phyloP scores from a whole-genome alignment of 805 yeast species.

The Jamesozyma hellenica region DNA sequence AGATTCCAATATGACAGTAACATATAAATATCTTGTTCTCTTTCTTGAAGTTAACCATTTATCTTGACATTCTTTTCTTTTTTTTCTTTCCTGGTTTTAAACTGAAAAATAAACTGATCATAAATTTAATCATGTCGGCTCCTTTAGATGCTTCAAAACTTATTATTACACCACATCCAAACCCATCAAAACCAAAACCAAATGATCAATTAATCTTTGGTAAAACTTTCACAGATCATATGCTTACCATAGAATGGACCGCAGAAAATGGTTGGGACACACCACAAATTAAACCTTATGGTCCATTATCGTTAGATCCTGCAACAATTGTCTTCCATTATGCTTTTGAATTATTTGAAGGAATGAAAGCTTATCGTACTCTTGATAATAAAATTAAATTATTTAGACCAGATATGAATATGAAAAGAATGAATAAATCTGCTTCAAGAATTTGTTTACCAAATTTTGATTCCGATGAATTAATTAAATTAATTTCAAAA shows the following conservation, averaged over 20 bases:
- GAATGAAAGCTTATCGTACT: slow-evolving; percentile 79
- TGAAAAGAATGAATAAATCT: slow-evolving; percentile 83
- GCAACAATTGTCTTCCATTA: slow-evolving; percentile 86
- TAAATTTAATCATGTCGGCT: slow-evolving; percentile 19
- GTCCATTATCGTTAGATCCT: slow-evolving; percentile 67
- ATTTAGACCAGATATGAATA: slow-evolving; percentile 85
- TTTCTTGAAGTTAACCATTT: too few species aligned
- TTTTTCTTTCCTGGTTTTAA: too few species aligned
- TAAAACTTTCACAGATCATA: slow-evolving; percentile 71
- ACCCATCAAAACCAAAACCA: slow-evolving; percentile 46
- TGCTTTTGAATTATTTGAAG: slow-evolving; percentile 90
- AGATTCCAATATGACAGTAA: too few species aligned
- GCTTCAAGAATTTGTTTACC: slow-evolving; percentile 86
- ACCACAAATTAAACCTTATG: slow-evolving; percentile 84
- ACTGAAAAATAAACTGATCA: too few species aligned
- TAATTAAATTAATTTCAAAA: slow-evolving; percentile 63
- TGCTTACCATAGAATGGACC: slow-evolving; percentile 79
- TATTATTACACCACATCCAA: slow-evolving; percentile 33
- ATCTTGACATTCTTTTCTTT: too few species aligned
- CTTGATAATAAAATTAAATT: slow-evolving; percentile 56
- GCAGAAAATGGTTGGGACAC: slow-evolving; percentile 67
- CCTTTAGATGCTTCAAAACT: slow-evolving; percentile 48
- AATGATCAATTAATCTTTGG: slow-evolving; percentile 61
- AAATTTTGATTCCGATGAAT: slow-evolving; percentile 66
- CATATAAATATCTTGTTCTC: too few species aligned